These are phyloP conservation scores for Haberlea rhodopensis DNA, from an alignment of 257 asterid genomes.

Conservation along the genomic window DNA sequence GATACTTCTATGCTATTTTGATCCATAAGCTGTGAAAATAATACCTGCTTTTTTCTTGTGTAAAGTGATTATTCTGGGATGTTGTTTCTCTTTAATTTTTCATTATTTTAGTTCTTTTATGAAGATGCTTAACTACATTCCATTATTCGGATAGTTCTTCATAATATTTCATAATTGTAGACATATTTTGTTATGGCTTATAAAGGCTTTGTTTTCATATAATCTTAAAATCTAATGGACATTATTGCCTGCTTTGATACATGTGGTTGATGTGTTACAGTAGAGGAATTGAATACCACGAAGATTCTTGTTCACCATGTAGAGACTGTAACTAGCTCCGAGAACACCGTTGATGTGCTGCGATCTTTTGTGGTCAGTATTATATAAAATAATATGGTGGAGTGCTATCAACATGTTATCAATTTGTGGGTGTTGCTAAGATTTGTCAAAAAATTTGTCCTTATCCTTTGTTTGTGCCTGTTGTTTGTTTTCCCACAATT, in stretches of 20 bases:
- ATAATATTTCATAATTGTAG: neutral
- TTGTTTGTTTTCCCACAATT: neutral
- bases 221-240: neutral
- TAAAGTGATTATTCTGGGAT: neutral
- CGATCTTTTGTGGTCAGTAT: constrained; percentile 69
- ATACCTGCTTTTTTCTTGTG: neutral
- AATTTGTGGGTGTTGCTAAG: constrained; percentile 10
- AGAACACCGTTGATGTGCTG: constrained; percentile 58
- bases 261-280: constrained; percentile 36
- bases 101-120: neutral
- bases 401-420: constrained; percentile 4
- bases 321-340: constrained; percentile 68
- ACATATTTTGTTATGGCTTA: neutral
- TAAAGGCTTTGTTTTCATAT: neutral
- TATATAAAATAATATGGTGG: constrained; percentile 1
- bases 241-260: constrained; percentile 3
- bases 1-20: too few relatives aligned
- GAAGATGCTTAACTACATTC: neutral
- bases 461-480: constrained; percentile 2
- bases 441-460: neutral
- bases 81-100: neutral
- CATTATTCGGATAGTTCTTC: neutral
- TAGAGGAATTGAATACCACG: constrained; percentile 50
- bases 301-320: constrained; percentile 78
- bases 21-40: too few relatives aligned